Percentiles rank a stretch among this genome's conserved stretches.
Conservation (phyloP, 2,329 filamentous ascomycete species). For the Fusarium nanum region DNA sequence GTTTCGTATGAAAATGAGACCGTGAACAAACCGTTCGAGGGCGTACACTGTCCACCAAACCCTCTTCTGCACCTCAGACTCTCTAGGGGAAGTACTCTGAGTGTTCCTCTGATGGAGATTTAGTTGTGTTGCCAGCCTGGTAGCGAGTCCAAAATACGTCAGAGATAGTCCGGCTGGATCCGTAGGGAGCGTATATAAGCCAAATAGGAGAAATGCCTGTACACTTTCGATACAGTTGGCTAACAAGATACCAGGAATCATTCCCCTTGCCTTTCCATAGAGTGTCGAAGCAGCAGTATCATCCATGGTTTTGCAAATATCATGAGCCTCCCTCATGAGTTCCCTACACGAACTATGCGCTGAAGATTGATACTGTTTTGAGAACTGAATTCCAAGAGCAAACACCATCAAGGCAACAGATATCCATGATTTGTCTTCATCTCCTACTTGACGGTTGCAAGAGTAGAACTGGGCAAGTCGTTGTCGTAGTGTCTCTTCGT, state of each 20-base stretch:
- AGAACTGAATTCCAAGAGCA: conserved; percentile 39
- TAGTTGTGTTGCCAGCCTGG: conserved; percentile 36
- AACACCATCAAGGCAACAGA: conserved; percentile 42
- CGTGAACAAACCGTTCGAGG: conserved; percentile 30
- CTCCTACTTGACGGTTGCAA: not conserved
- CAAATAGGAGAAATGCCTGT: conserved; percentile 37
- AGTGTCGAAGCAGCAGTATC: conserved; percentile 29
- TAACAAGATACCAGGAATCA: conserved; percentile 33
- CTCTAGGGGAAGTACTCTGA: not conserved
- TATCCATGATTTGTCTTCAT: conserved; percentile 33
- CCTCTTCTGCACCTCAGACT: conserved; percentile 32
- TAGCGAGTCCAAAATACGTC: conserved; percentile 41
- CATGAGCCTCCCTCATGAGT: conserved; percentile 10
- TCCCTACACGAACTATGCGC: not conserved
- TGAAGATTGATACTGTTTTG: conserved; percentile 23
- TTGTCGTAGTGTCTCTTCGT: conserved; percentile 32
- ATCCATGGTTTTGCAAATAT: conserved; percentile 30
- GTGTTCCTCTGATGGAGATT: conserved; percentile 23
- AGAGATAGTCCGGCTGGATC: conserved; percentile 39
- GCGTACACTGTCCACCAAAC: conserved; percentile 44
- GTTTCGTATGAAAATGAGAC: not conserved
- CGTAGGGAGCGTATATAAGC: conserved; percentile 34
- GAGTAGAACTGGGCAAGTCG: conserved; percentile 35
- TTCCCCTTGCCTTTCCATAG: conserved; percentile 25
- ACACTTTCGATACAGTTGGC: conserved; percentile 35